Evolutionary conservation across 768 basidiomycete species (phyloP).

Genomic region (Tephrocybe sp.): DNA sequence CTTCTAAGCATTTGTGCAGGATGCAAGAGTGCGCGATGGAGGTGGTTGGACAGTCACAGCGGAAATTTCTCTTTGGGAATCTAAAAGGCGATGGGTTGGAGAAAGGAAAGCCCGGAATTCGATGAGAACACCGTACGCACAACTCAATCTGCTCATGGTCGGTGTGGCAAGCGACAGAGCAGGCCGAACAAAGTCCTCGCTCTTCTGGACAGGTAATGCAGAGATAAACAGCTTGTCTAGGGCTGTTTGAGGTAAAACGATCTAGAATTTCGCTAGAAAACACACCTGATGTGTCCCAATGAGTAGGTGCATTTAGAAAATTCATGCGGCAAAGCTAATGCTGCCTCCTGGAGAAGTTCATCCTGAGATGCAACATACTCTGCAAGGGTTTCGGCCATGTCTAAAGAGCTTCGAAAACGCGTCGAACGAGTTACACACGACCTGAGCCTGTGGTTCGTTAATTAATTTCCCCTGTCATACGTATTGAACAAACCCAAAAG

Average conservation of each 20-base stretch:
- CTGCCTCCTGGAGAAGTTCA: constrained; percentile 49
- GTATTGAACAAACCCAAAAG: too few relatives aligned
- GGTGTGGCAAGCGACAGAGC: constrained; percentile 85
- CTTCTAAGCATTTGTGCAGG: constrained; percentile 54
- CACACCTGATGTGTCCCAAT: constrained; percentile 53
- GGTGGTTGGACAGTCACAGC: constrained; percentile 82
- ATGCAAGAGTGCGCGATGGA: constrained; percentile 62
- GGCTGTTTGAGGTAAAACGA: constrained; percentile 14
- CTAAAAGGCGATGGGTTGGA: constrained; percentile 22
- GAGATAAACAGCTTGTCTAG: constrained; percentile 78
- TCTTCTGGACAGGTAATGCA: constrained; percentile 71
- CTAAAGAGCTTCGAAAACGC: not conserved
- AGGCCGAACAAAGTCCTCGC: constrained; percentile 78
- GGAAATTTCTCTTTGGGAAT: constrained; percentile 81
- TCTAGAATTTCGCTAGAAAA: not conserved
- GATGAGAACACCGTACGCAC: constrained; percentile 27
- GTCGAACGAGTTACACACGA: not conserved
- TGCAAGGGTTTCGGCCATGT: constrained; percentile 32
- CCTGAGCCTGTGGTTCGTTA: too few relatives aligned
- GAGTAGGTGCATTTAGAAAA: constrained; percentile 67
- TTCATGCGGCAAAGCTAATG: constrained; percentile 59
- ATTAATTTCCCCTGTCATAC: too few relatives aligned
- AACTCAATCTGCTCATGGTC: constrained; percentile 86
- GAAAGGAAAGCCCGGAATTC: not conserved
- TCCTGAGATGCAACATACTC: constrained; percentile 50